Base-by-base conservation (phyloP, 106 monocot species). In the Acorus calamus region DNA sequence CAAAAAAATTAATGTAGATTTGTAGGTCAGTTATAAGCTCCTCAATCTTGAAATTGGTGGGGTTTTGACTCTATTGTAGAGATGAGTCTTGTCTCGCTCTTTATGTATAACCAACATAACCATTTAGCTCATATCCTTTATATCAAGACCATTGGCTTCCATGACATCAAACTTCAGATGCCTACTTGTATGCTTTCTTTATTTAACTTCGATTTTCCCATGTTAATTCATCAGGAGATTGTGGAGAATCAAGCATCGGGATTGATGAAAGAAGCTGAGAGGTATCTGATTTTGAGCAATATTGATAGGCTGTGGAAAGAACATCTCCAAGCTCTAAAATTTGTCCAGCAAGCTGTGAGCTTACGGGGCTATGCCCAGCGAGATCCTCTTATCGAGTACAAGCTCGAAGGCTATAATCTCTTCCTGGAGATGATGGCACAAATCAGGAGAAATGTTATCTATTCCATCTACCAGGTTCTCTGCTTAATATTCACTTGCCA, bases 361-460 rank as follows among this genome's bases (percentile, higher is more conserved):
- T 69, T 94, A 51, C 71, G 94, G 56, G 94, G 94, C 53, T 94
- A 94, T 66, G 94, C 94, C 8, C 94, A 94, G 59, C 67, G 89
- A 68, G 94, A 89, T 86, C 94, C 94, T 3, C 81, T 94, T 8
- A 94, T 89, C 50, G 94, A 94, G 66, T 94, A 94, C 65, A 94
- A 94, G 65, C 89, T 94, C 14, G 94, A 94, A 69, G 94, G 89
- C 46, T 94, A 94, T 74, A 89, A 94, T 65, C 89, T 94, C 65
- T 94, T 94, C 72, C 56, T 94, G 50, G 86, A 94, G 43, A 94
- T 94, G 94, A 94, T 89, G 86, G 94, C 89, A 4, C 94, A 94
- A 73, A 86, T 94, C 53, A 78, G 94, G 46, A 71, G 94, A 80
- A 94, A 94, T 76, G 89, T 94, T 42, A 89, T 94, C 57, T 94